These are phyloP conservation scores for Infundibulicybe gibba DNA, from an alignment of 768 basidiomycete species.

Conservation along the genomic window DNA sequence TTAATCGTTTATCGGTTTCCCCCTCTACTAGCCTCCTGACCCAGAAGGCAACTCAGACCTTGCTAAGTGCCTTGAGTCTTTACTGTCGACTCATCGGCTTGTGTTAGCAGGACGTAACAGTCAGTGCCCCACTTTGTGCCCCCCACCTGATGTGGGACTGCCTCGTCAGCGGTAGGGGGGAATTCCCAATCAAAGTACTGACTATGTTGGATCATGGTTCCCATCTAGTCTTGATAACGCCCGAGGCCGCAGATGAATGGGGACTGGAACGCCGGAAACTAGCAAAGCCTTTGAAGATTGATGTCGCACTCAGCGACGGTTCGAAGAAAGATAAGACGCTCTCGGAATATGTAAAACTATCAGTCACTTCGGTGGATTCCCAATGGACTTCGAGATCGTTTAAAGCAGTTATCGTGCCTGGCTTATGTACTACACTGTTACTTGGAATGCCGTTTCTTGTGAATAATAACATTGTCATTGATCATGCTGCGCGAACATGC, in stretches of 20 bases:
- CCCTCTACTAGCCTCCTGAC: too few relatives aligned
- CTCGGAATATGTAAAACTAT: slow-evolving; percentile 11
- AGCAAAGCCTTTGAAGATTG: neutral
- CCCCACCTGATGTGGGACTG: slow-evolving; percentile 11
- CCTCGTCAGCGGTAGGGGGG: neutral
- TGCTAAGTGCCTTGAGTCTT: too few relatives aligned
- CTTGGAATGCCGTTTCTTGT: slow-evolving; percentile 18
- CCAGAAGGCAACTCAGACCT: too few relatives aligned
- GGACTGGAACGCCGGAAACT: neutral
- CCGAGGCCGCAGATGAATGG: neutral
- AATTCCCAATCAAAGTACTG: neutral
- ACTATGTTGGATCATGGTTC: neutral
- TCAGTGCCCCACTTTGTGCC: slow-evolving; percentile 5
- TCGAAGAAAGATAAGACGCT: neutral
- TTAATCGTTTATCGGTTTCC: too few relatives aligned
- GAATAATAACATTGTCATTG: slow-evolving; percentile 18
- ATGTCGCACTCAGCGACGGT: neutral
- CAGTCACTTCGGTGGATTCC: slow-evolving; percentile 3
- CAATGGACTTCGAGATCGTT: neutral
- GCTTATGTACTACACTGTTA: slow-evolving; percentile 1
- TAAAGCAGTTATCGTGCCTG: slow-evolving; percentile 8
- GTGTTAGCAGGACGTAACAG: too few relatives aligned
- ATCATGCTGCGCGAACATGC: slow-evolving; percentile 6
- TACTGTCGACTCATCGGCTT: too few relatives aligned
- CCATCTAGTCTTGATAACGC: neutral